Evolutionary conservation across 371 early-diverging fungal genomes (phyloP).

Genomic region (Dichotomocladium elegans): DNA sequence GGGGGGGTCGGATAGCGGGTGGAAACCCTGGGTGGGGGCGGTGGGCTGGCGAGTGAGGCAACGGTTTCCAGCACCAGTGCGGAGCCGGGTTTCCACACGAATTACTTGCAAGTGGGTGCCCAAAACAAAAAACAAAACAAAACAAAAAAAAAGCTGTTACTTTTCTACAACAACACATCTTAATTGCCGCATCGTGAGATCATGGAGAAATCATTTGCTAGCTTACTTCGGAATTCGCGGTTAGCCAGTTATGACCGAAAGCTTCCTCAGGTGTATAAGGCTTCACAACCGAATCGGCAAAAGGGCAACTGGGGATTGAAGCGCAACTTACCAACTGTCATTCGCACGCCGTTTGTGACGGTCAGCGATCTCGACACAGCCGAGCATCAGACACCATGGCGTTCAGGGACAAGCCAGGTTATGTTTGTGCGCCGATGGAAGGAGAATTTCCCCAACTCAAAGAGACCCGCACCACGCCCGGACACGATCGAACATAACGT

Average conservation of each 20-base stretch:
- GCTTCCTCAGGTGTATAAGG: conserved; percentile 71
- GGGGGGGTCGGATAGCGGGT: too few relatives aligned
- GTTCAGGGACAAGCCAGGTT: conserved; percentile 52
- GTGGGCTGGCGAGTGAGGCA: too few relatives aligned
- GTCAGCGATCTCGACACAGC: conserved; percentile 64
- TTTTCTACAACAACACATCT: background rate
- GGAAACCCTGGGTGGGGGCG: too few relatives aligned
- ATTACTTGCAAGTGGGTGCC: too few relatives aligned
- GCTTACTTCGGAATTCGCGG: conserved; percentile 67
- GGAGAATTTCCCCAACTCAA: conserved; percentile 69
- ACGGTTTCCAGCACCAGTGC: too few relatives aligned
- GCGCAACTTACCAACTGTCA: conserved; percentile 65
- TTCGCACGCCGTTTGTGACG: conserved; percentile 57
- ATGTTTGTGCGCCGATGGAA: conserved; percentile 61
- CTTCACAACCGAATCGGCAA: conserved; percentile 39
- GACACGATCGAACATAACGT: conserved; percentile 41
- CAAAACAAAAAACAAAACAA: too few relatives aligned
- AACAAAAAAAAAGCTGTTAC: background rate
- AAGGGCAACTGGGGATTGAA: conserved; percentile 80
- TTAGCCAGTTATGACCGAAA: conserved; percentile 66
- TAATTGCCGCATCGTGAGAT: background rate
- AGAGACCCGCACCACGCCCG: conserved; percentile 46
- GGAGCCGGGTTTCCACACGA: too few relatives aligned
- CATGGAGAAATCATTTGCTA: conserved; percentile 74
- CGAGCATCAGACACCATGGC: conserved; percentile 72